These are phyloP conservation scores for Epichloe typhina DNA, from an alignment of 2,329 filamentous ascomycete genomes.

Conservation along the genomic window DNA sequence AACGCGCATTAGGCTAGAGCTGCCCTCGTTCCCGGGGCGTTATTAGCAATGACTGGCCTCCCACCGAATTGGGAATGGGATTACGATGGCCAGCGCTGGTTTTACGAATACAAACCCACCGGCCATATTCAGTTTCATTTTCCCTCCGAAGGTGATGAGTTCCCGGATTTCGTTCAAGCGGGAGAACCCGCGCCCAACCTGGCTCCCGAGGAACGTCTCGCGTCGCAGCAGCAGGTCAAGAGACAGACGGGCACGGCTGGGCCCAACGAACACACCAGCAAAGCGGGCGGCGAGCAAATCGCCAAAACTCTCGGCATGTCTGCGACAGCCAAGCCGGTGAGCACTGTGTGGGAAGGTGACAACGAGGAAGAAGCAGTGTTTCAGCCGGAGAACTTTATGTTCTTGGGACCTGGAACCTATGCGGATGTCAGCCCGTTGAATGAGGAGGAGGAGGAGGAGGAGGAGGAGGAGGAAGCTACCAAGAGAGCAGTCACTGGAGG, in stretches of 20 bases:
- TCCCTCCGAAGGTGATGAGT: conserved; percentile 44
- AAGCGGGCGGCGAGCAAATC: conserved; percentile 3
- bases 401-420: conserved; percentile 33
- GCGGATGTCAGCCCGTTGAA: conserved; percentile 31
- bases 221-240: conserved; percentile 36
- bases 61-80: conserved; percentile 44
- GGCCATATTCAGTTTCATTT: conserved; percentile 43
- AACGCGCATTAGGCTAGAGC: not conserved
- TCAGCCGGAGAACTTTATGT: conserved; percentile 40
- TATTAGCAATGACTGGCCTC: conserved; percentile 22
- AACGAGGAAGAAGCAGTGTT: conserved; percentile 27
- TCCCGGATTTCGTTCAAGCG: conserved; percentile 35
- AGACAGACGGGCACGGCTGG: conserved; percentile 16
- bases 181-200: conserved; percentile 25
- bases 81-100: conserved; percentile 44
- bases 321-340: conserved; percentile 20
- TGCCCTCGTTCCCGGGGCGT: not conserved
- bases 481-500: conserved; percentile 10
- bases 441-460: conserved; percentile 24
- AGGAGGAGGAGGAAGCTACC: conserved; percentile 23
- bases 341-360: conserved; percentile 20
- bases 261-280: not conserved
- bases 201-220: conserved; percentile 38
- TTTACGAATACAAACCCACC: conserved; percentile 42
- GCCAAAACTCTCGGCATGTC: conserved; percentile 16